Percentiles rank a stretch among this genome's conserved stretches.
Conservation (phyloP, 176 grass and related monocot genomes). For the Urochloa ruziziensis region DNA sequence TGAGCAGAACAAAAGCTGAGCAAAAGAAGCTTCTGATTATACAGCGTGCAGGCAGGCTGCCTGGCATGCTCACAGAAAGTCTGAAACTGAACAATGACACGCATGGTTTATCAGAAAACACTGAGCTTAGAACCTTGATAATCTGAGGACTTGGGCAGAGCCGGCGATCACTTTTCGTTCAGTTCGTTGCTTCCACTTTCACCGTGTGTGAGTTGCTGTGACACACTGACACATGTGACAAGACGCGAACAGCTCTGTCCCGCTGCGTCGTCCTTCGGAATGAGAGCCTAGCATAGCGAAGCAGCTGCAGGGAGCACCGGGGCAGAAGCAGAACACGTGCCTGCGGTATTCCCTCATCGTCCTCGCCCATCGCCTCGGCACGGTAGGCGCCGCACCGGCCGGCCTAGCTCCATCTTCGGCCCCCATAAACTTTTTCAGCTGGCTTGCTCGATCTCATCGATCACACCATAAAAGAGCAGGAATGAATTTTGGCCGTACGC, state of each 20-base stretch:
- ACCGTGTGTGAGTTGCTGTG: too few species aligned
- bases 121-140: not conserved
- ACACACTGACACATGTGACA: too few species aligned
- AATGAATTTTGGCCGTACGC: not conserved
- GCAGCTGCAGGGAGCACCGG: too few species aligned
- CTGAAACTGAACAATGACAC: not conserved
- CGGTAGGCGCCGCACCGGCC: not conserved
- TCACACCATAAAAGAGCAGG: not conserved
- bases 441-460: not conserved
- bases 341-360: not conserved
- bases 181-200: not conserved
- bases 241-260: not conserved
- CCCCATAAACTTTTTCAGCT: not conserved
- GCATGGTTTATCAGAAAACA: not conserved
- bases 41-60: not conserved
- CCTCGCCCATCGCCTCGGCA: not conserved
- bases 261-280: not conserved
- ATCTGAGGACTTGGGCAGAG: not conserved
- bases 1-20: constrained; percentile 1
- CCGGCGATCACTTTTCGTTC: not conserved
- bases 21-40: constrained; percentile 15
- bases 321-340: not conserved
- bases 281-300: not conserved
- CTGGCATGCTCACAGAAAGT: not conserved
- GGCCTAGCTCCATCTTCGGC: not conserved